Base-by-base conservation (phyloP, 2,329 filamentous ascomycete species). In the Knoxdaviesia capensis region DNA sequence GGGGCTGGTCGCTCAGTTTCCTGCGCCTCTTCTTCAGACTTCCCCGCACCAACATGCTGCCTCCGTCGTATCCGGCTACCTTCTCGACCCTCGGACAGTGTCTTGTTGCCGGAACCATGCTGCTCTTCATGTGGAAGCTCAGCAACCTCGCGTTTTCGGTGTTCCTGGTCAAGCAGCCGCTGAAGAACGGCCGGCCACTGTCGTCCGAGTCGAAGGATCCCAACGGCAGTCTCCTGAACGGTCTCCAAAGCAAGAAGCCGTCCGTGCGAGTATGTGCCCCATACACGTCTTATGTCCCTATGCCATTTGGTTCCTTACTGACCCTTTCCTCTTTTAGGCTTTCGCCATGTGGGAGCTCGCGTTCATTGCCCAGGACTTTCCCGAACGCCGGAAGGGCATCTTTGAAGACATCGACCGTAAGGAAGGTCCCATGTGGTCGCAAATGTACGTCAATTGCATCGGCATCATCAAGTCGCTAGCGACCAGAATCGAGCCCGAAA, bases 321-420 rank as follows among this genome's bases (percentile, higher is more conserved):
- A 35, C 48, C 20, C 20, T 20, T 20, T 20, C 20, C 20, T 20
- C 20, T n/a, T 28, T 1, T 45, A 82, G 70, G 71, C 75, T 1
- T 93, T 92, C 56, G 87, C 88, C 10, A 80, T 93, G 58, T 94
- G 87, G 87, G 88, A 96, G 54, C 65, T 94, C 31, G 74, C 76
- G 31, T 68, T 83, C 43, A 93, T 94, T 50, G 77, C 82, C 34
- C 71, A 80, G 44, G 70, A 74, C 42, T 87, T 81, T 47, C 68
- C 77, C 10, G 68, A 74, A n/a, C 76, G 86, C 33, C 74, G 88
- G 41, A 82, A 80, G 56, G 73, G 75, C 20, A 84, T 96, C 43
- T 94, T 83, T 58, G 74, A 77, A 44, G 88, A 96, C 50, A 82
- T 94, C 46, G 84, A 93, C 50, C 80, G 86, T 46, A 74, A 74